These are phyloP conservation scores for Aspergillus saccharolyticus DNA, from an alignment of 495 filamentous ascomycete species.

Conservation along the genomic window DNA sequence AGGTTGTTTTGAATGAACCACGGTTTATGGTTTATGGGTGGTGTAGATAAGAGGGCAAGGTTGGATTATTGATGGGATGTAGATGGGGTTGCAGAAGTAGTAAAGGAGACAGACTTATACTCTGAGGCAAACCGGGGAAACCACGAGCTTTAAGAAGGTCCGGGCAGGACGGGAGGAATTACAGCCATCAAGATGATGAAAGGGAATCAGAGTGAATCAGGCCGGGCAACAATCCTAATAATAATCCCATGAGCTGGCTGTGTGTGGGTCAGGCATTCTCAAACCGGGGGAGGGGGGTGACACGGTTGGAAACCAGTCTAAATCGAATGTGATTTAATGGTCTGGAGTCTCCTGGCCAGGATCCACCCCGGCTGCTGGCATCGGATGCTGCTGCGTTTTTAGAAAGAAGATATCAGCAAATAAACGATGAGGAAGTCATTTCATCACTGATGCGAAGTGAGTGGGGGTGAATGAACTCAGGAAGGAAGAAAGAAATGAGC, in stretches of 20 bases:
- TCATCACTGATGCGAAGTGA: background rate
- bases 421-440: background rate
- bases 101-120: too few species aligned
- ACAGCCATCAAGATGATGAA: background rate
- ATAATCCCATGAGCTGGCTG: background rate
- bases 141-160: background rate
- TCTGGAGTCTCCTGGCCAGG: background rate
- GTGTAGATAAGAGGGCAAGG: too few species aligned
- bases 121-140: background rate
- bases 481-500: background rate
- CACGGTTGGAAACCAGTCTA: too few species aligned
- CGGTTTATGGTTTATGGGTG: background rate
- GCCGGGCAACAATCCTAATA: background rate
- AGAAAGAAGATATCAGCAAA: too few species aligned
- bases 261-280: background rate
- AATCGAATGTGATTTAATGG: background rate
- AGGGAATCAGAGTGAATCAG: conserved; percentile 17
- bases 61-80: too few species aligned
- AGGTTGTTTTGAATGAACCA: background rate
- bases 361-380: background rate
- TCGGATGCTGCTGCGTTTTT: background rate
- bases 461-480: conserved; percentile 1
- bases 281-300: background rate
- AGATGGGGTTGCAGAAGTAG: too few species aligned
- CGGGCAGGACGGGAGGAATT: too few species aligned